Base-by-base conservation (phyloP, 1,139 yeast species). In the Casaregolazyma lundiana region DNA sequence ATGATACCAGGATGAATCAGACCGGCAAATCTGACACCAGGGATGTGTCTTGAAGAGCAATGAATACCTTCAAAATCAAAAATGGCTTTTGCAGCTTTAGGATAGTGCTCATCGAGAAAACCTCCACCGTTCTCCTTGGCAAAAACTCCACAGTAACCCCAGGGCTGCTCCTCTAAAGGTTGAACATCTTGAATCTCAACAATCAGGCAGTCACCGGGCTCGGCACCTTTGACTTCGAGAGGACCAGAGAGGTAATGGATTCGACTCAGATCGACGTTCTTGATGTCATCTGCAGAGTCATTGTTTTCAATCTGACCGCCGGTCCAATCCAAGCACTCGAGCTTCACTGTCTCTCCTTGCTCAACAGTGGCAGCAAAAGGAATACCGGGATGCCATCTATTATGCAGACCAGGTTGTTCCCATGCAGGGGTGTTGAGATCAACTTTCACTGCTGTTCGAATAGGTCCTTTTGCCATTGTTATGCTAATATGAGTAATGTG, bases 241-340 rank as follows among this genome's bases (percentile, higher is more conserved):
- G 78, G 78, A 2, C 78, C 78, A 4, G 77, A 70, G 9, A 74
- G 57, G 54, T 73, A 74, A 53, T 74, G 78, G 45, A 74, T 71
- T 45, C 66, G 60, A 3, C 73, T 65, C 38, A 74, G 61, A 54
- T 74, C 78, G 37, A 69, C 72, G 50, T 71, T 54, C 50, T 60
- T 65, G 50, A 74, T 62, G 52, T 74, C 78, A 55, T 74, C 76
- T 20, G 78, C 77, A 34, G 61, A 55, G 50, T 74, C 78, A 52
- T 65, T 63, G 57, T 74, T 72, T n/a, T 60, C 61, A 46, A 74
- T 66, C 57, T 74, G 78, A 45, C 73, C 73, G 9, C 78, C 78
- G 7, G 78, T 75, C 78, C 78, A 74, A 51, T 74, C 79, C 42
- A 75, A 62, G 49, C 78, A 74, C 53, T 74, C 78, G 34, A 73